phyloP scores from a whole-genome alignment of 139 green algal species.

The Nannochloris sp. region DNA sequence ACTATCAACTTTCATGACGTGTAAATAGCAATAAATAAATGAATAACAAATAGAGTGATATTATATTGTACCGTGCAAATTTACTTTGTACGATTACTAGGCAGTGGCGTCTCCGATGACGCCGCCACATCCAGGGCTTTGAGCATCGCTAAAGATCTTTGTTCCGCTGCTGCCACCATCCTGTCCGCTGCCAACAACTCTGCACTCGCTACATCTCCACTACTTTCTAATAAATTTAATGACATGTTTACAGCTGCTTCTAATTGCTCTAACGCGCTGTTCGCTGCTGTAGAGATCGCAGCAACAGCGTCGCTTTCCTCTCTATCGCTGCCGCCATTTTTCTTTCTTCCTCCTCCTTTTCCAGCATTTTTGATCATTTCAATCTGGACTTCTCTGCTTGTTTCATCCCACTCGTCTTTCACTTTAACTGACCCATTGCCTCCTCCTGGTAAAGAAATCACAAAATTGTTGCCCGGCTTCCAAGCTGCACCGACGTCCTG shows the following conservation, averaged over 20 bases:
- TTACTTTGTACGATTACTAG: too few species aligned
- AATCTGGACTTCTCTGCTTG: conserved; percentile 16
- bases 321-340: not conserved
- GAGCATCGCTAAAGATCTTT: conserved; percentile 16
- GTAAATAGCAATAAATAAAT: too few species aligned
- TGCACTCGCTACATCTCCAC: not conserved
- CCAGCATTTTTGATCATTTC: not conserved
- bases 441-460: not conserved
- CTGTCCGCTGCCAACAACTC: conserved; percentile 26
- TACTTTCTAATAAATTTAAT: conserved; percentile 7
- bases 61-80: too few species aligned
- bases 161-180: conserved; percentile 13
- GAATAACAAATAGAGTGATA: too few species aligned
- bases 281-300: conserved; percentile 5
- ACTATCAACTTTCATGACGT: too few species aligned
- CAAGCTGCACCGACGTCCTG: conserved; percentile 1
- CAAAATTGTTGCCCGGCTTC: conserved; percentile 23
- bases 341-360: not conserved
- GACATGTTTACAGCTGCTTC: conserved; percentile 5
- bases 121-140: conserved; percentile 14
- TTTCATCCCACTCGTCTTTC: conserved; percentile 24
- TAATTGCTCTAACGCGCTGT: conserved; percentile 20
- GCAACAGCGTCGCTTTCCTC: not conserved
- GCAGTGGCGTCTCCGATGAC: too few species aligned
- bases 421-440: conserved; percentile 3